These are phyloP conservation scores for Penicillium aurantiogriseum DNA, from an alignment of 2,329 filamentous ascomycete genomes.

Conservation along the genomic window DNA sequence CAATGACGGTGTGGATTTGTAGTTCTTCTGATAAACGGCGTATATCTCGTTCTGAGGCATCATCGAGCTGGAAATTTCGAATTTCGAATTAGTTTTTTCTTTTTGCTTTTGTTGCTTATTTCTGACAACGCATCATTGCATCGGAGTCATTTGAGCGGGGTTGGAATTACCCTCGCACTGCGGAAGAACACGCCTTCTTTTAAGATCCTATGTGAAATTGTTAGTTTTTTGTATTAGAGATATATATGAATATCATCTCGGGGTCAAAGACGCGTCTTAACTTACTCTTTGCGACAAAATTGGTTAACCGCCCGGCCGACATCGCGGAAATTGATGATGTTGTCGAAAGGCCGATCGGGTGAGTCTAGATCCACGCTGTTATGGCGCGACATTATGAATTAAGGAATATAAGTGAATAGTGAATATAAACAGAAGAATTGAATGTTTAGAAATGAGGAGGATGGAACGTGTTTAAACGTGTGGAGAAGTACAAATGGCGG, in stretches of 20 bases:
- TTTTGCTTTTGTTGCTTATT: background rate
- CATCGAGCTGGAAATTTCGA: conserved; percentile 53
- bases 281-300: conserved; percentile 56
- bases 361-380: conserved; percentile 36
- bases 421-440: background rate
- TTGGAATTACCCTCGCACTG: conserved; percentile 60
- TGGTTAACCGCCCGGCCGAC: conserved; percentile 67
- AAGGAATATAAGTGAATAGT: background rate
- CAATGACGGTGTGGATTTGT: conserved; percentile 70
- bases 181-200: conserved; percentile 66
- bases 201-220: conserved; percentile 40
- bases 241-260: background rate
- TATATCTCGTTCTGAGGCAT: conserved; percentile 67
- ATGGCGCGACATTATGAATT: conserved; percentile 21
- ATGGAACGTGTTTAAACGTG: background rate
- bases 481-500: conserved; percentile 22
- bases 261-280: background rate
- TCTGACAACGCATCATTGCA: background rate
- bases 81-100: background rate
- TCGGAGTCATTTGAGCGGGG: background rate
- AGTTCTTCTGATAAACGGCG: conserved; percentile 58
- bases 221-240: conserved; percentile 2
- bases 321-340: conserved; percentile 74
- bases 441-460: background rate
- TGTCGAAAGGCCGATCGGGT: conserved; percentile 48